Percentiles rank a stretch among this genome's conserved stretches.
Conservation (phyloP, 2,329 filamentous ascomycete genomes). For the Dothidotthia symphoricarpi region DNA sequence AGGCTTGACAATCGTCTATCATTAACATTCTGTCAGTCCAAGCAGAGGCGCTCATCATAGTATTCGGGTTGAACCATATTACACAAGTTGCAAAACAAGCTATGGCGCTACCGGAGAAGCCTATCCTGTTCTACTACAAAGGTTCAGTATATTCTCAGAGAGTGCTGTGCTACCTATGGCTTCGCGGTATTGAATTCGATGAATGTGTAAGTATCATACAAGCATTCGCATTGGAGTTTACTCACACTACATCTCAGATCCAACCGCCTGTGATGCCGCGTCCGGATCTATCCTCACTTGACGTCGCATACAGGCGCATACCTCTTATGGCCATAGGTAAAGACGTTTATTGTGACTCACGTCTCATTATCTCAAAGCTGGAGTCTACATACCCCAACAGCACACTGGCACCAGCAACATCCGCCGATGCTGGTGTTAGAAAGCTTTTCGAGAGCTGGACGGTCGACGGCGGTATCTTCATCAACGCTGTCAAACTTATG, state of each 20-base stretch:
- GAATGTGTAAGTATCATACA: conserved; percentile 62
- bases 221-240: no score
- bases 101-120: conserved; percentile 38
- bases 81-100: background rate
- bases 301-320: conserved; percentile 42
- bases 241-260: conserved; percentile 44
- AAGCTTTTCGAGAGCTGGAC: conserved; percentile 58
- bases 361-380: conserved; percentile 33
- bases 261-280: conserved; percentile 51
- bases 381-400: conserved; percentile 22
- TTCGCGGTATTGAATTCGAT: conserved; percentile 63
- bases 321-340: conserved; percentile 33
- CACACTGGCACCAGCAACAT: conserved; percentile 11
- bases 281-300: conserved; percentile 30
- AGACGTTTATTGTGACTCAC: conserved; percentile 36
- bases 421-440: conserved; percentile 49
- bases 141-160: conserved; percentile 64
- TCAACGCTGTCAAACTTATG: conserved; percentile 54
- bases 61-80: no score
- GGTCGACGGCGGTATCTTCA: conserved; percentile 60
- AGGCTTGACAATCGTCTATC: background rate
- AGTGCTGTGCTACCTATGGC: conserved; percentile 65
- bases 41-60: no score
- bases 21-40: background rate
- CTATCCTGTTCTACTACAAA: conserved; percentile 66